These are phyloP conservation scores for Coemansia sp. DNA, from an alignment of 192 early-diverging fungal genomes.

Conservation along the genomic window DNA sequence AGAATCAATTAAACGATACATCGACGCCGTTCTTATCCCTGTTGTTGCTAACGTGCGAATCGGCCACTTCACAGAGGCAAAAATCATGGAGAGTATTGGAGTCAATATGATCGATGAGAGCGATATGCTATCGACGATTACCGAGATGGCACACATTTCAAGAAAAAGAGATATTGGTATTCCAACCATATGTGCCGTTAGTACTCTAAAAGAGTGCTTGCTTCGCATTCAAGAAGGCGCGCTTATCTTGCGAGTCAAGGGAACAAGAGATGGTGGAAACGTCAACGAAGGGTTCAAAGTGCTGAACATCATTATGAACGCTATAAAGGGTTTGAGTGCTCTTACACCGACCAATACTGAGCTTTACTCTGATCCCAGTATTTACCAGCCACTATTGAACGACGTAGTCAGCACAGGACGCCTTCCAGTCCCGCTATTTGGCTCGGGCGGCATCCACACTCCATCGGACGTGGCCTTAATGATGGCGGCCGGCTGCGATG, in stretches of 20 bases:
- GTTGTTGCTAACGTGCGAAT: constrained; percentile 97
- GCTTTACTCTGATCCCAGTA: constrained; percentile 85
- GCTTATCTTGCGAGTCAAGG: constrained; percentile 89
- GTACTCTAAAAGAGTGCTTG: constrained; percentile 87
- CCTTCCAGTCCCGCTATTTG: constrained; percentile 97
- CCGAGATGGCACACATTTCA: constrained; percentile 78
- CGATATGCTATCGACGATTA: constrained; percentile 57
- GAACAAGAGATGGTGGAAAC: neutral
- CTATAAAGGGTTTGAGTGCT: constrained; percentile 75
- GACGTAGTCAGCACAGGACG: constrained; percentile 80
- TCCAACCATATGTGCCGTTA: constrained; percentile 89
- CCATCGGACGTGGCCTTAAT: constrained; percentile 96
- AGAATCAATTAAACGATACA: constrained; percentile 90
- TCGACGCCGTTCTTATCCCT: constrained; percentile 87
- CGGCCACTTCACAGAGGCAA: constrained; percentile 97
- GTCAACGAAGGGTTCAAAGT: neutral
- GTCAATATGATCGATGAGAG: constrained; percentile 30
- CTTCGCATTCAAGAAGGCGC: constrained; percentile 91
- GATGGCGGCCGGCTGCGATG: constrained; percentile 96
- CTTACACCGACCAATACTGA: constrained; percentile 55
- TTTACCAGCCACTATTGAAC: constrained; percentile 80
- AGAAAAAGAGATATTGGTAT: constrained; percentile 84
- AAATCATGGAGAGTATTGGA: constrained; percentile 29
- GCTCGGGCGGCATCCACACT: constrained; percentile 91
- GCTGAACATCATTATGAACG: neutral